Base-by-base conservation (phyloP, 805 yeast species). In the Clavispora phyllophila region DNA sequence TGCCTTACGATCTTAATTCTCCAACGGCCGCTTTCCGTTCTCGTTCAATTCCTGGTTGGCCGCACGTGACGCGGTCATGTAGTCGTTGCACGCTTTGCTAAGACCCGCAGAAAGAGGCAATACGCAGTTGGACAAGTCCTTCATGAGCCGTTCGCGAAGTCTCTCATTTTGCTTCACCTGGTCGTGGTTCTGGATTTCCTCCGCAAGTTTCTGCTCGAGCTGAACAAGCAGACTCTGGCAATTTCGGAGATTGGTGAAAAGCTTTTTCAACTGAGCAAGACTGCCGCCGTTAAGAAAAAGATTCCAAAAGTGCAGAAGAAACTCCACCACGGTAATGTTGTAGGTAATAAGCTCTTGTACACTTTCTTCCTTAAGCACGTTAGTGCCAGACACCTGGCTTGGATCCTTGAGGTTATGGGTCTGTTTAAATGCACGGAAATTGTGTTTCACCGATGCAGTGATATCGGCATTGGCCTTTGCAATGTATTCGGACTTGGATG, bases 341-440 rank as follows among this genome's bases (percentile, higher is more conserved):
- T 61, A 63, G 4, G 61, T 55, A 14, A 66, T 57, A 33, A 70
- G 60, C 35, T 66, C 70, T 44, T 67, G 69, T 5, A 56, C 53
- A 9, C 53, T 41, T 9, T 48, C 42, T 4, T 45, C 55, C 40
- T 51, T 48, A 55, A 74, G 73, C 70, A 75, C 27, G 67, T 65
- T 57, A 60, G 50, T 44, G 23, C 46, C 50, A 1, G 41, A n/a
- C 3, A 40, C 24, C 29, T 38, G 42, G n/a, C 26, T 23, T 17
- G 39, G 20, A 12, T 54, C 63, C 28, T 45, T 53, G 29, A 50
- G 37, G 29, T 43, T 47, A 40, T 53, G 45, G 22, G 50, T 42
- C 44, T 54, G 78, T 37, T 68, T 72, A 10, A 78, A 75, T 48
- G 79, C 81, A 42, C 78, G 75, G 13, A 80, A 69, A 51, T 79